Evolutionary conservation across 768 basidiomycete species (phyloP), one percentile per base, ranked within the genome.

Genomic region (Piloderma croceum): DNA sequence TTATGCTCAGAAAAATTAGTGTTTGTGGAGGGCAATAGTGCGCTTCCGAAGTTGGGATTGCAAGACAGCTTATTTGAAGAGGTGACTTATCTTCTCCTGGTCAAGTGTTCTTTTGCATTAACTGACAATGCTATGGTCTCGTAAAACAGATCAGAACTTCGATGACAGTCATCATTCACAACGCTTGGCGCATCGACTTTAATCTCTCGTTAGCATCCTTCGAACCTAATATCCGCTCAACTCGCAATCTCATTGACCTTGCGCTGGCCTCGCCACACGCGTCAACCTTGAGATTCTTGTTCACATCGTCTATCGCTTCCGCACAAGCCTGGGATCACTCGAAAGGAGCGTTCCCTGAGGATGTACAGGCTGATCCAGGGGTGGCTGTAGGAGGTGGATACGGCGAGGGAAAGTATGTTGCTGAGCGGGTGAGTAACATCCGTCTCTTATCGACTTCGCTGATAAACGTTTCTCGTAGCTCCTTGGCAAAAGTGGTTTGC

Each of bases 101-200:
- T 29, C 13, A 23, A 29, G n/a, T 42, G 13, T n/a, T n/a, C n/a
- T n/a, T n/a, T n/a, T n/a, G n/a, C n/a, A n/a, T n/a, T n/a, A n/a
- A n/a, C n/a, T n/a, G n/a, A n/a, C n/a, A n/a, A n/a, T n/a, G n/a
- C n/a, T n/a, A n/a, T n/a, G n/a, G n/a, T n/a, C n/a, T n/a, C n/a
- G n/a, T n/a, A n/a, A 13, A 18, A 20, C 13, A 65, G 60, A 45
- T 69, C 9, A 48, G 53, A 10, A 42, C 49, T n/a, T 50, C 49
- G 4, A 51, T 66, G 5, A 69, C 59, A 1, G 40, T 45, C 11
- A 63, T 74, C 43, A 61, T 73, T 9, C 70, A 74, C 39, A 69
- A 64, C 34, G 70, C 71, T 6, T 76, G 74, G 75, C 59, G 58
- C 1, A 56, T 76, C 17, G 70, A 76, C 51, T 73, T 79, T 56